Evolutionary conservation across 2,329 filamentous ascomycete species (phyloP).

Genomic region (Sporothrix schenckii): DNA sequence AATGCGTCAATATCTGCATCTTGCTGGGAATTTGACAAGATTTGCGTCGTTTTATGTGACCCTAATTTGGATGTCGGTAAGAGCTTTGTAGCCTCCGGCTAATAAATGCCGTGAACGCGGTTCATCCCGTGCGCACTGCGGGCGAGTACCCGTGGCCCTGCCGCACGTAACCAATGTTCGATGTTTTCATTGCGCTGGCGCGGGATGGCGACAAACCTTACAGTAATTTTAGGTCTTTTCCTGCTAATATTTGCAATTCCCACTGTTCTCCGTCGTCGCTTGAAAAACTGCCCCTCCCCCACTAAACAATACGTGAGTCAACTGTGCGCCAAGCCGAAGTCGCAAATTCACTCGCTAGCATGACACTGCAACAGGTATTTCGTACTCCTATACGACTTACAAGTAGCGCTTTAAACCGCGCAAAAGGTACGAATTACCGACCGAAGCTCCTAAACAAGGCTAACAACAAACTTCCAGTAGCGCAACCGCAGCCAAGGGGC

Average conservation of each 20-base stretch:
- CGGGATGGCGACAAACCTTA: background rate
- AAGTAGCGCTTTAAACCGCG: too few relatives aligned
- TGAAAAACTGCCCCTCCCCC: slow-evolving; percentile 10
- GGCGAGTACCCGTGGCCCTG: background rate
- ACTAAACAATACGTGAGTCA: slow-evolving; percentile 7
- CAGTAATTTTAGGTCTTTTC: background rate
- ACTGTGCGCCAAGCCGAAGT: too few relatives aligned
- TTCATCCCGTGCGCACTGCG: slow-evolving; percentile 4
- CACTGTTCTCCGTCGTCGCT: background rate
- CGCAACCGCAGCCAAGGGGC: background rate
- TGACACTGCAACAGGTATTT: too few relatives aligned
- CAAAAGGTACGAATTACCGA: too few relatives aligned
- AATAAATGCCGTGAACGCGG: slow-evolving; percentile 1
- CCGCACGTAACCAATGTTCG: background rate
- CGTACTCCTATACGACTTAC: too few relatives aligned
- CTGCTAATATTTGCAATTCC: background rate
- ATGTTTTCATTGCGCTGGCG: slow-evolving; percentile 2
- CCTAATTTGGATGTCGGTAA: background rate
- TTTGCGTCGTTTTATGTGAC: background rate
- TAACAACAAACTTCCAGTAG: background rate
- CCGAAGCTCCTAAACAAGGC: background rate
- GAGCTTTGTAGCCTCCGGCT: background rate
- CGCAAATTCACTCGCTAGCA: too few relatives aligned
- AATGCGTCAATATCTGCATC: background rate
- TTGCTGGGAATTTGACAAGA: background rate